A percentile compares a stretch with the other conserved stretches of the same genome.
phyloP scores from a whole-genome alignment of 345 rosid species.

The Citrus medica region DNA sequence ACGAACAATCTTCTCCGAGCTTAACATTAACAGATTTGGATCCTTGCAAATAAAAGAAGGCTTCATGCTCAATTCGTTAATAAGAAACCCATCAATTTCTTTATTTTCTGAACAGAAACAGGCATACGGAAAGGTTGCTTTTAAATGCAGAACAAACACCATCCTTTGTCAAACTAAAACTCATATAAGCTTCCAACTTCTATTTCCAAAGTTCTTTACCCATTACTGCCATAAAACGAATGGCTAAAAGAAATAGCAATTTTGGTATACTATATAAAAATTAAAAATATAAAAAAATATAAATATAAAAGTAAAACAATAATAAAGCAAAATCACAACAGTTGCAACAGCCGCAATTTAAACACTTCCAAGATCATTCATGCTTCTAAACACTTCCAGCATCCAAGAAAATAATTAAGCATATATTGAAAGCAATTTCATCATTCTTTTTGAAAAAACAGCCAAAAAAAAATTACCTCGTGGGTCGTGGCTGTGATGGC shows the following conservation, averaged over 20 bases:
- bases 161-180: conserved; percentile 6
- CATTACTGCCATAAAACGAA: neutral
- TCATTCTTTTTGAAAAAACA: no score
- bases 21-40: conserved; percentile 5
- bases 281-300: no score
- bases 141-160: conserved; percentile 5
- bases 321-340: no score
- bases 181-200: conserved; percentile 6
- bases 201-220: neutral
- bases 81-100: conserved; percentile 4
- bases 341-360: no score
- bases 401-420: no score
- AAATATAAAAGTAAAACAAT: no score
- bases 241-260: neutral
- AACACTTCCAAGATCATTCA: no score
- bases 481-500: no score
- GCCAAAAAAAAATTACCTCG: no score
- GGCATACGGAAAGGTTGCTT: conserved; percentile 2
- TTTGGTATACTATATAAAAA: no score
- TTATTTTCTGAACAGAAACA: conserved; percentile 8
- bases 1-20: conserved; percentile 15
- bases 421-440: no score
- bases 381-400: no score
- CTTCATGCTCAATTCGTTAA: neutral
- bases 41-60: neutral